phyloP scores from a whole-genome alignment of 2,329 filamentous ascomycete species.

The Pseudogymnoascus sp. region DNA sequence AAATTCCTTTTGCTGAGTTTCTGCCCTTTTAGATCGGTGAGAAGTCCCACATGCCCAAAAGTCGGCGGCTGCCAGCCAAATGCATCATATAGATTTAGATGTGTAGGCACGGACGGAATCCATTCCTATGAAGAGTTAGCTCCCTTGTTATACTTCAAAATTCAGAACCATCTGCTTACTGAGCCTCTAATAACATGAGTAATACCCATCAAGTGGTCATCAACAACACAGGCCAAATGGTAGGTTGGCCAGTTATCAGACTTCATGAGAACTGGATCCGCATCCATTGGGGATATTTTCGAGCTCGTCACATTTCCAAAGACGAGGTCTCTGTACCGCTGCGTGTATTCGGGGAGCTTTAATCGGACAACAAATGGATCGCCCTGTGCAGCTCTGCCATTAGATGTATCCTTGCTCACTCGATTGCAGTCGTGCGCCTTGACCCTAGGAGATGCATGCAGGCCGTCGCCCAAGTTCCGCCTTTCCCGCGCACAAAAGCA shows the following conservation, averaged over 20 bases:
- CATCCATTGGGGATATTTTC: constrained; percentile 34
- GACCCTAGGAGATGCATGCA: not conserved
- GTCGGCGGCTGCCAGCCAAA: constrained; percentile 64
- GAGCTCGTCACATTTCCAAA: constrained; percentile 52
- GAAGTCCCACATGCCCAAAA: constrained; percentile 75
- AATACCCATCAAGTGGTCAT: constrained; percentile 91
- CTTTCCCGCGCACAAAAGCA: constrained; percentile 75
- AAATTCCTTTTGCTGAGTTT: constrained; percentile 83
- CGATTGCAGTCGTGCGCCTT: constrained; percentile 45
- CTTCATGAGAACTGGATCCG: constrained; percentile 87
- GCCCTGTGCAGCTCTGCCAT: constrained; percentile 57
- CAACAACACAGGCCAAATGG: constrained; percentile 93
- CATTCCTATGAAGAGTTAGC: constrained; percentile 55
- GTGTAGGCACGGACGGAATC: constrained; percentile 86
- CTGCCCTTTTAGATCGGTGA: constrained; percentile 58
- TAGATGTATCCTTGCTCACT: constrained; percentile 58
- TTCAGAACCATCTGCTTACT: constrained; percentile 35
- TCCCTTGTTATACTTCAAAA: not conserved
- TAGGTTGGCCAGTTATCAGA: constrained; percentile 90
- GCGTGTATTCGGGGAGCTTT: constrained; percentile 52
- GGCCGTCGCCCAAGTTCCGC: constrained; percentile 20
- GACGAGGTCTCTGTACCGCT: constrained; percentile 66
- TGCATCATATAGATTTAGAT: constrained; percentile 64
- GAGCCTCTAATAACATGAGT: constrained; percentile 90
- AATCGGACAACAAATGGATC: constrained; percentile 73